Evolutionary conservation across 257 asterid species (phyloP).

Genomic region (Salvia miltiorrhiza): DNA sequence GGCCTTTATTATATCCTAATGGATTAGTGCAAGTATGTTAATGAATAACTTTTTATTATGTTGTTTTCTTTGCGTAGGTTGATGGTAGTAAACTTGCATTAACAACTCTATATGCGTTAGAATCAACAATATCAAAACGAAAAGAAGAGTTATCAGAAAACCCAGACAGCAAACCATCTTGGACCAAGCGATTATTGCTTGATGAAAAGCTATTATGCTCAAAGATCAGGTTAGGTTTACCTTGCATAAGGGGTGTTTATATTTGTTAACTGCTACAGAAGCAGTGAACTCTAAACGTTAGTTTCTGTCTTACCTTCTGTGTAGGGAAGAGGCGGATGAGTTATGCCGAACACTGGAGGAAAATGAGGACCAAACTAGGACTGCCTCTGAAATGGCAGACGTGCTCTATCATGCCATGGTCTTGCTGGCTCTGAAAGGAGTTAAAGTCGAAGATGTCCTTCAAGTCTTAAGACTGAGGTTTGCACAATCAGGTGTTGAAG

Average conservation of each 20-base stretch:
- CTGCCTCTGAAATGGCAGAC: conserved; percentile 83
- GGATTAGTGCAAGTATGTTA: not conserved
- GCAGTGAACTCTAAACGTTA: not conserved
- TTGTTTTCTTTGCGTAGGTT: conserved; percentile 30
- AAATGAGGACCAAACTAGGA: conserved; percentile 60
- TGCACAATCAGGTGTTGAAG: conserved; percentile 78
- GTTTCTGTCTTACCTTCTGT: not conserved
- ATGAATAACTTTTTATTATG: not conserved
- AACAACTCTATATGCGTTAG: conserved; percentile 62
- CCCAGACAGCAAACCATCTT: conserved; percentile 56
- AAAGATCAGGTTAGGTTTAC: conserved; percentile 57
- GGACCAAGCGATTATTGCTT: conserved; percentile 74
- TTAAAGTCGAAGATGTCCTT: conserved; percentile 69
- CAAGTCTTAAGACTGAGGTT: conserved; percentile 70
- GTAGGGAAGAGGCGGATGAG: conserved; percentile 93
- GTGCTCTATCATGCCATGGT: conserved; percentile 81
- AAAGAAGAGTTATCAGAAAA: conserved; percentile 42
- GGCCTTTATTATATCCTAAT: not conserved
- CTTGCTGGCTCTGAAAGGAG: conserved; percentile 61
- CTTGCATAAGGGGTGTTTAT: not conserved
- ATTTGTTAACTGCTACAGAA: not conserved
- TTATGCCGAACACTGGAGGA: conserved; percentile 73
- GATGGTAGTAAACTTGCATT: conserved; percentile 51
- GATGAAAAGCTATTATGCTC: conserved; percentile 64
- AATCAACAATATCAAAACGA: conserved; percentile 64